Conservation (phyloP, 495 filamentous ascomycete species). For the Coniosporium apollinis region DNA sequence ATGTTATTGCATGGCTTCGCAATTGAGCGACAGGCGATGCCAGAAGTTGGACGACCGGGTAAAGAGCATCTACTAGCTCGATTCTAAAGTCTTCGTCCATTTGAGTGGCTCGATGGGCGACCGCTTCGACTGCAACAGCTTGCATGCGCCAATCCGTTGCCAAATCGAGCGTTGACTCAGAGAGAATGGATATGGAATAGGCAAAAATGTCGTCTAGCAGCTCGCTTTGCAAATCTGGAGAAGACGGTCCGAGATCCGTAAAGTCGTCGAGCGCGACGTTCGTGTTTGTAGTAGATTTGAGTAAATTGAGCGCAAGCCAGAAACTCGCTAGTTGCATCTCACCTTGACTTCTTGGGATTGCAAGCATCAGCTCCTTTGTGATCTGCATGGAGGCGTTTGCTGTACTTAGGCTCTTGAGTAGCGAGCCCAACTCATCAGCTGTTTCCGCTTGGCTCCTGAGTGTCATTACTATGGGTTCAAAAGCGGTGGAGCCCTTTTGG, state of each 20-base stretch:
- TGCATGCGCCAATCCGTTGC: conserved; percentile 46
- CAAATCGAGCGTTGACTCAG: conserved; percentile 29
- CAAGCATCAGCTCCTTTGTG: conserved; percentile 14
- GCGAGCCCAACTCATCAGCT: conserved; percentile 11
- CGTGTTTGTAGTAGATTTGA: conserved; percentile 29
- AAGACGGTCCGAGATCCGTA: conserved; percentile 29
- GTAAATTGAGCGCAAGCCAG: conserved; percentile 65
- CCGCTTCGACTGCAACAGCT: conserved; percentile 21
- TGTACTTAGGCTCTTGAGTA: conserved; percentile 12
- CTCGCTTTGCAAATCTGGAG: conserved; percentile 29
- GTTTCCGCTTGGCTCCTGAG: conserved; percentile 17
- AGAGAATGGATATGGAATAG: conserved; percentile 49
- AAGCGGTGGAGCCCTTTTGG: conserved; percentile 4
- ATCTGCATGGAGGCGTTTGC: conserved; percentile 9
- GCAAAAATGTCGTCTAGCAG: conserved; percentile 68
- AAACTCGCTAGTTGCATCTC: conserved; percentile 41
- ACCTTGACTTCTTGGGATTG: conserved; percentile 5
- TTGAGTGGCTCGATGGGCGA: conserved; percentile 24
- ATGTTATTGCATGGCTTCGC: conserved; percentile 67
- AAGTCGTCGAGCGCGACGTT: conserved; percentile 46
- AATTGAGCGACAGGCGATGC: conserved; percentile 52
- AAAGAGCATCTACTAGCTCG: conserved; percentile 82
- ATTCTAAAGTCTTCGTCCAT: conserved; percentile 45
- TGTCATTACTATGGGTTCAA: conserved; percentile 11
- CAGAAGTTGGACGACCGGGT: conserved; percentile 74